These are phyloP conservation scores for Rhodomyrtus tomentosa DNA, from an alignment of 345 rosid genomes.

Conservation along the genomic window DNA sequence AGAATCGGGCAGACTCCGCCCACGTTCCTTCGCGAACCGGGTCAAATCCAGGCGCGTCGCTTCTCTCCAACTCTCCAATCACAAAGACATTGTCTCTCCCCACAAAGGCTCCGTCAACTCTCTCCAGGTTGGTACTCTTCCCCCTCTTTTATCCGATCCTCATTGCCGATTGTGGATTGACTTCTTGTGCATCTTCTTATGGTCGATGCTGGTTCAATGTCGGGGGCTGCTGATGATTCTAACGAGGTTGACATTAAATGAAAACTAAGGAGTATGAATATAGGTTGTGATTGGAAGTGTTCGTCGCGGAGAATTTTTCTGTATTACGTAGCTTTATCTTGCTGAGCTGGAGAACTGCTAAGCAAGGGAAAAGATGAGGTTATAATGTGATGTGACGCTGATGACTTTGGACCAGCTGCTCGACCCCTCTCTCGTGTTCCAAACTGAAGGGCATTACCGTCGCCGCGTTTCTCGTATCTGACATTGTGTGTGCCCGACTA, in stretches of 20 bases:
- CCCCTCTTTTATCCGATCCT: neutral
- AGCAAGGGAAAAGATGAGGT: neutral
- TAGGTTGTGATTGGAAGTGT: neutral
- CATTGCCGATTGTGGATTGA: neutral
- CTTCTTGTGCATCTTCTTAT: neutral
- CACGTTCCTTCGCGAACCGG: constrained; percentile 46
- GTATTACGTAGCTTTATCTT: neutral
- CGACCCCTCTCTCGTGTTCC: neutral
- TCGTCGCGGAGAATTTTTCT: neutral
- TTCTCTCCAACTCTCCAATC: constrained; percentile 60
- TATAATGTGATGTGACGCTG: neutral
- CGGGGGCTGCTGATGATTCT: neutral
- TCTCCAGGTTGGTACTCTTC: constrained; percentile 43
- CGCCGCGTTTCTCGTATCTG: neutral
- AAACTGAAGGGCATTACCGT: neutral
- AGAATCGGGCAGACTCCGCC: constrained; percentile 71
- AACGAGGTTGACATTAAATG: neutral
- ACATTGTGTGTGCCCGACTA: neutral
- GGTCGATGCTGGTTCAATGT: neutral
- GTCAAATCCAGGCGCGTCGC: constrained; percentile 47
- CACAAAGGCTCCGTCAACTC: constrained; percentile 86
- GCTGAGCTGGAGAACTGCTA: neutral
- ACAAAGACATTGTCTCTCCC: constrained; percentile 72
- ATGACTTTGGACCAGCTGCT: neutral
- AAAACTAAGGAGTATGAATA: neutral